Evolutionary conservation across 192 early-diverging fungal genomes (phyloP), one percentile per base, ranked within the genome.

Genomic region (Piromyces sp.): DNA sequence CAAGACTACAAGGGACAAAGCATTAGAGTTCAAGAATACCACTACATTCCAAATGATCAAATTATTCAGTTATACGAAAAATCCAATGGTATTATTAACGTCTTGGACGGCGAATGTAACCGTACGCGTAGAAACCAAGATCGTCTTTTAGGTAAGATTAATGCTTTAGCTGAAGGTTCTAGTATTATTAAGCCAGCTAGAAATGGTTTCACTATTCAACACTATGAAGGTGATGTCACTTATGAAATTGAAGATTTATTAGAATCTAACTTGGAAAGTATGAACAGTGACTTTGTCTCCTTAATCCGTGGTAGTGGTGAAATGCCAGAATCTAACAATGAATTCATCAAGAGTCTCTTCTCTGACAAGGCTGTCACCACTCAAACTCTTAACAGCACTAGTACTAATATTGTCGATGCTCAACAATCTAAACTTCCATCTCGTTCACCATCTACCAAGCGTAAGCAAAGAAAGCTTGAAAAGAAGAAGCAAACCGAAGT

Each of bases 251-350:
- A 92, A 51, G 89, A 89, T 30, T 94, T 96, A 84, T 83, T 94
- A n/a, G 92, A 93, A 81, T 88, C 90, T 80, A 95, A 98, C 84
- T 87, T 87, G 13, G 94, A 96, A 84, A 89, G 89, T 68, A 85
- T 96, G 28, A 93, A 92, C 83, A 89, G 93, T 4, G 94, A 96
- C 84, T 95, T 95, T 87, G 93, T 96, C 40, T 90, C 92, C 13
- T 86, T 97, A 79, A 94, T 97, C 90, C 91, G 94, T 51, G 93
- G 94, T 5, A 82, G 51, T 68, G 51, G 51, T 28, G 51, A 68
- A 68, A 68, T 68, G 51, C 51, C 51, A 68, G 51, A 68, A 68
- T 68, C 51, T n/a, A 68, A 68, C 22, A 68, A 68, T 28, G 51
- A 68, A 68, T 68, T 68, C 7, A 68, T 68, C 22, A 68, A 68